Base-by-base conservation (phyloP, 345 rosid genomes). In the Eucalyptus paniculata region DNA sequence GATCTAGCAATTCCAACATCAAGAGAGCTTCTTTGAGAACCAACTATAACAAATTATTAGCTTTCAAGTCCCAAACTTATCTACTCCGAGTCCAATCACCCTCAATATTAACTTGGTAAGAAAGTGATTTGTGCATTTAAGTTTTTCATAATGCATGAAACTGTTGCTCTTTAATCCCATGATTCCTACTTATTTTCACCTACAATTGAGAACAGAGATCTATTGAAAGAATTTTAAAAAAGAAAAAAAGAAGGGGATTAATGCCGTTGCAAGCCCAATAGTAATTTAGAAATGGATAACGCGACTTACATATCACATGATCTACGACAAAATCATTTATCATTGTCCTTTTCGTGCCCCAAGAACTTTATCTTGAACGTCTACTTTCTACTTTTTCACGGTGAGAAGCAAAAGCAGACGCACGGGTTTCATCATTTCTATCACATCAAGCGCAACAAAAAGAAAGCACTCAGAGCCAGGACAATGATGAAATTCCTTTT, bases 1-100 rank as follows among this genome's bases (percentile, higher is more conserved):
- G 4, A 11, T 3, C 6, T n/a, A 40, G 4, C 3, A 2, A 21
- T 40, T 37, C 5, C 12, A 6, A 40, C 1, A 1, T 23, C 17
- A 11, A 72, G 7, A 21, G 16, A 13, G 14, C 24, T 44, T 37
- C n/a, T 21, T 12, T 77, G 16, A 77, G 2, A 40, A 77, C 9
- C 16, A 2, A 11, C 28, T 26, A 37, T 21, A 4, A 40, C 28
- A 21, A 13, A 6, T 11, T 21, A 37, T 77, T 0, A 21, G 2
- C 5, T 77, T 77, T 7, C 4, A 3, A 42, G 14, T 77, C 8
- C 6, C 3, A 3, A 69, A 69, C 42, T 32, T 32, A 67, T n/a
- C 8, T 69, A 9, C 2, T 34, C 0, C 1, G 7, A 37, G 23
- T 18, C 14, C 14, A 18, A 72, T 34, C 26, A 34, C 14, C 8